Percentiles rank a stretch among this genome's conserved stretches.
Evolutionary conservation across 441 rosid genomes (phyloP).

Genomic region (Corymbia citriodora): DNA sequence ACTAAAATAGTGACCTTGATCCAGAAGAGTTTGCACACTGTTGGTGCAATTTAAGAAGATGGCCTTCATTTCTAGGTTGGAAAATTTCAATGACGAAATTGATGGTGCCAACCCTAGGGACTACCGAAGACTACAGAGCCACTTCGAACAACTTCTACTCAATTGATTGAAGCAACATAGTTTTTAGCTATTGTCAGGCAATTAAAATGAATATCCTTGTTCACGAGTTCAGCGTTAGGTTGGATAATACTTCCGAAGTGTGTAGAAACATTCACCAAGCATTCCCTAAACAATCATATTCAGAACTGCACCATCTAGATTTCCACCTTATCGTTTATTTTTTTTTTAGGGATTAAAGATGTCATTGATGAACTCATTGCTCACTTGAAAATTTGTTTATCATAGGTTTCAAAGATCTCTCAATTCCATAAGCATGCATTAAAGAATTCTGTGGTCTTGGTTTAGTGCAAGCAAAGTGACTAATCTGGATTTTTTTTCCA

Average conservation of each 20-base stretch:
- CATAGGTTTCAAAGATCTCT: background rate
- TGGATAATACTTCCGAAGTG: background rate
- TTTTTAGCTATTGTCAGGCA: background rate
- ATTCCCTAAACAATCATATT: background rate
- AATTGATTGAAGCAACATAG: background rate
- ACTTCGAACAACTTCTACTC: background rate
- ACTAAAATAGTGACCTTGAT: background rate
- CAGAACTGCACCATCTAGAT: background rate
- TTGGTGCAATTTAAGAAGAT: background rate
- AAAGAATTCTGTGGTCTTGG: background rate
- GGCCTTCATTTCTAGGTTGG: background rate
- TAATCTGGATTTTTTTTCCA: background rate
- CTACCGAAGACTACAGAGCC: background rate
- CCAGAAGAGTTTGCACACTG: background rate
- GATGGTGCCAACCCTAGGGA: background rate
- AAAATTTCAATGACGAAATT: background rate
- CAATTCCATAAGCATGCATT: background rate
- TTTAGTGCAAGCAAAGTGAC: background rate
- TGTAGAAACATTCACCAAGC: background rate
- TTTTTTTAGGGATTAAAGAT: background rate
- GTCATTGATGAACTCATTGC: background rate
- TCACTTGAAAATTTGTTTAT: background rate
- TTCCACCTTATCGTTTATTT: background rate
- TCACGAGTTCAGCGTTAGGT: background rate
- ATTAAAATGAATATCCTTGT: background rate